Evolutionary conservation across 2,329 filamentous ascomycete species (phyloP), one percentile per base, ranked within the genome.

Genomic region (Sporothrix globosa): DNA sequence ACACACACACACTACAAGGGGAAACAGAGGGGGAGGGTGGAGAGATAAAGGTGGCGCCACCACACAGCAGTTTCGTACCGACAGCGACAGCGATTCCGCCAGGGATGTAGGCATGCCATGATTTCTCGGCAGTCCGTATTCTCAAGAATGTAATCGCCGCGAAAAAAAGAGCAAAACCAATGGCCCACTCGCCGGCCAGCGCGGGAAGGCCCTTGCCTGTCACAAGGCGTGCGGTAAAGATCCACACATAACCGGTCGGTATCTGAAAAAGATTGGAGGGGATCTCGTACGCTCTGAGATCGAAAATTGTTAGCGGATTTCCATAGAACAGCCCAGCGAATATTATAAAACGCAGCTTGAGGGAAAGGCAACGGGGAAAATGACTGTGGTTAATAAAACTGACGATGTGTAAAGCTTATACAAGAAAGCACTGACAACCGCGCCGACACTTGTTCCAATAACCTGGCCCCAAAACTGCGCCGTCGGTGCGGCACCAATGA

Each of bases 401-500:
- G 73, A 85, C 84, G 81, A 77, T 2, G 93, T 95, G 77, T 99
- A 99, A 17, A 98, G 83, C 71, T 90, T 90, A 79, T 99, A 99
- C 2, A 98, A 91, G 3, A 91, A 86, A 0, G 95, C 93, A 72
- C 91, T 95, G 6, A 97, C 86, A 13, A 98, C 85, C 0, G 96
- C 94, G 1, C 96, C 96, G 2, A 92, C 89, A 0, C 92, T 90
- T 48, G 91, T 92, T 4, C 96, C 96, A 68, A 99, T 94, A 24
- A 98, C 88, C 78, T 99, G 96, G 0, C 96, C 96, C 85, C 92
- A 97, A 78, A 99, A 99, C 77, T 99, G 96, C 0, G 96, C 96
- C 75, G 92, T 96, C 0, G 96, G 96, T 3, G 93, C 92, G 0
- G 96, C 96, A 13, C 95, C 94, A 0, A 99, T 86, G 0, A 99